phyloP scores from a whole-genome alignment of 306 rosid genomes.

The Corylus heterophylla region DNA sequence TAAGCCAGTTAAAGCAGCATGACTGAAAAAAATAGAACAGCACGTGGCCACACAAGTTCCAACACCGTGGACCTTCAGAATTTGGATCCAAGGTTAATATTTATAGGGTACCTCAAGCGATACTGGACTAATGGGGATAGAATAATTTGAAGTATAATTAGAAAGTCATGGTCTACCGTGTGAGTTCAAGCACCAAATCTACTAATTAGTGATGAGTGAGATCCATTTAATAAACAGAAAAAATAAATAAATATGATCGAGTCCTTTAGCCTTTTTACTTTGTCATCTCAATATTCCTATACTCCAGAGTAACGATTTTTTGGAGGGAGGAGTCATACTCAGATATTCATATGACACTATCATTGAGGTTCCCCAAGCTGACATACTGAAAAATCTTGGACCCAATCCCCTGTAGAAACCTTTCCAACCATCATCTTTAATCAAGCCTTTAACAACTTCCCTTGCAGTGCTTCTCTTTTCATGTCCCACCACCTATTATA shows the following conservation, averaged over 20 bases:
- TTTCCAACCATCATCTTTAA: slow-evolving; percentile 85
- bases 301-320: neutral
- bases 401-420: slow-evolving; percentile 91
- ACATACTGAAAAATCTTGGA: slow-evolving; percentile 94
- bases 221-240: neutral
- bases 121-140: neutral
- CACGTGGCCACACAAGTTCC: neutral
- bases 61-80: neutral
- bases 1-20: neutral
- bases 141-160: neutral
- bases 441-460: slow-evolving; percentile 71
- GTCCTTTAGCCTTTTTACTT: neutral
- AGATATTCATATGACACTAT: slow-evolving; percentile 84
- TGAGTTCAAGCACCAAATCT: neutral
- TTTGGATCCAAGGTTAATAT: neutral
- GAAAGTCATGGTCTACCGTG: neutral
- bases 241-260: neutral
- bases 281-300: neutral
- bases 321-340: slow-evolving; percentile 52
- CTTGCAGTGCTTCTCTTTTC: slow-evolving; percentile 65
- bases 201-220: neutral
- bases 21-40: neutral
- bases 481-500: slow-evolving; percentile 63
- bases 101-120: neutral
- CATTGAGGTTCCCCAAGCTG: slow-evolving; percentile 98